Evolutionary conservation across 2,329 filamentous ascomycete species (phyloP), one percentile per base, ranked within the genome.

Genomic region (Eutypa lata): DNA sequence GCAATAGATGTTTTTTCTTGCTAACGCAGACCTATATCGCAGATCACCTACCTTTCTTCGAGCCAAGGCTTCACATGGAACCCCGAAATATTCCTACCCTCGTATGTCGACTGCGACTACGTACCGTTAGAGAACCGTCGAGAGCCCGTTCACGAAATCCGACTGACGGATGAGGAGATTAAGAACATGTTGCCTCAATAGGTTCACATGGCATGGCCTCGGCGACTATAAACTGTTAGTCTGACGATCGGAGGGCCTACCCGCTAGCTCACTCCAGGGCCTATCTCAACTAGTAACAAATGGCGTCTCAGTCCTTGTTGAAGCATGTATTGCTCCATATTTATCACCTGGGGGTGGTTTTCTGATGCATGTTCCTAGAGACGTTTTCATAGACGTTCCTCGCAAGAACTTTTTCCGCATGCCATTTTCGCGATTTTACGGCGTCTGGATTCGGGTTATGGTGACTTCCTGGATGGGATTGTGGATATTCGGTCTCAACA

Each of bases 61-160:
- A 88, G 85, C 65, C 89, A 93, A 71, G 89, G 89, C 53, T 93
- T 91, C 65, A 84, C 86, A 56, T 93, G 89, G 89, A 92, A 92
- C 70, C 88, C 89, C 69, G 89, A 92, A 67, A 89, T 92, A 69
- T 92, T 92, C 72, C 80, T 92, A 2, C 89, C 89, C 1, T 90
- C 87, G 7, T 91, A 91, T 68, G 75, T 88, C 63, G 87, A 90
- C 70, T 84, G 82, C 74, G 86, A 90, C 61, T 89, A 89, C 66
- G 80, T 84, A 37, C 87, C 89, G 42, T 80, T 92, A 65, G 88
- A 91, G 69, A 84, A 87, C 68, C 84, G 83, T 60, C 86, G 86
- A 65, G 89, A 92, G 59, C 88, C 88, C 1, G 87, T 93, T 48
- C 78, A 89, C 71, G 89, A 93, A 66, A 91, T 93, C 60, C 76